Base-by-base conservation (phyloP, 495 filamentous ascomycete genomes). In the Xylaria acuta region DNA sequence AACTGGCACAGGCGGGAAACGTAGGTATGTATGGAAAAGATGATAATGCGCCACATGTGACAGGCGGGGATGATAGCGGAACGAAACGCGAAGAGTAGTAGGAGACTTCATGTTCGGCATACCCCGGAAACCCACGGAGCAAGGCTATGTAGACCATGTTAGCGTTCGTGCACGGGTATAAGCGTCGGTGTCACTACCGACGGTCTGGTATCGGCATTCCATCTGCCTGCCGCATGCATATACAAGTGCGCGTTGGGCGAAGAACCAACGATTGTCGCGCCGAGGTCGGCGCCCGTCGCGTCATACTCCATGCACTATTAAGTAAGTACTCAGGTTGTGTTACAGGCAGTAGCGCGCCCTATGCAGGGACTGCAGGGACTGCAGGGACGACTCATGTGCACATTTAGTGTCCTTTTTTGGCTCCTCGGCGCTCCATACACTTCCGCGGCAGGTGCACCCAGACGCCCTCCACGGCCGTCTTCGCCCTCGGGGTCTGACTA, bases 201-300 rank as follows among this genome's bases (percentile, higher is more conserved):
- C 27, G 53, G 27, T 32, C 14, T 56, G 53, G 53, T 16, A 56
- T 56, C 53, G 53, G 53, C 25, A 30, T 54, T 54, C 14, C 30
- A 22, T 22, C 27, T 27, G 22, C n/a, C 22, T 30, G 27, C 22
- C 6, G 51, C 51, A 54, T 54, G 22, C 22, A 38, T 38, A 38
- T 38, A 8, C 45, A 40, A 40, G 18, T 40, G 20, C 34, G 34
- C 16, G 20, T 18, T 18, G 20, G 45, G 45, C 20, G 20, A 22
- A n/a, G 18, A 49, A 2, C 45, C 16, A 69, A 59, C 5, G 16
- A 3, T 8, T 59, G 14, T 11, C 3, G 16, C 22, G 25, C 66
- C 66, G 66, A 69, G 22, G 51, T 69, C 66, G 66, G 66, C 66
- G 53, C 6, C 16, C 38, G 8, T 45, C 30, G 66, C 43, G 53